Evolutionary conservation across 306 rosid genomes (phyloP), one percentile per base, ranked within the genome.

Genomic region (Rubus idaeus): DNA sequence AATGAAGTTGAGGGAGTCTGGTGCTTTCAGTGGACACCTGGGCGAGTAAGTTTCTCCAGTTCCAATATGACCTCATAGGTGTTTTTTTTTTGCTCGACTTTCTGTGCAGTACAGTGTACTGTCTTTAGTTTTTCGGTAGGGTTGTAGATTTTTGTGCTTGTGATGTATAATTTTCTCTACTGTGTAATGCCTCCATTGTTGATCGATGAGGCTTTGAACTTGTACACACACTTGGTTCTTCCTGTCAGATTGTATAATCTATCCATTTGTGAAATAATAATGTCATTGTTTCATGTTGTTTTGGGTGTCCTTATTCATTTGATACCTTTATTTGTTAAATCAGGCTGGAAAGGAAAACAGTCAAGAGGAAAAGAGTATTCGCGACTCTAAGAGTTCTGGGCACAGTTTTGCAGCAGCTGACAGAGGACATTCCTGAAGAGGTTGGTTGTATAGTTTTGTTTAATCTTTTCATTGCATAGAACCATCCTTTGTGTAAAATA

Each of bases 361-460:
- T 95, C 71, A 86, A 88, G 90, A 87, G 98, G 80, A 95, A 92
- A 89, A 88, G 88, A 72, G 91, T 95, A 50, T 95, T 88, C 78
- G 98, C 98, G 40, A 95, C 92, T 76, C 86, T 95, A 64, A 89
- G 83, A 89, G 96, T 90, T 71, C 83, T 95, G 74, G 97, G 91
- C 57, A 90, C 79, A 44, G 97, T 95, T 53, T 79, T 95, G 83
- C 87, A 82, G 90, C 97, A 95, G 85, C 70, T 95, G 80, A 83
- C 84, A 49, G 82, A 83, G 51, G 97, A 89, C 82, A 89, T 95
- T 79, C 98, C 98, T 1, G 97, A 87, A 55, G 96, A 95, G 97
- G 98, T 94, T 84, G 69, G 86, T 30, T 83, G 79, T 64, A 37
- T 70, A 44, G 10, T 20, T 3, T 50, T 78, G 53, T 81, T 78